Base-by-base conservation (phyloP, 495 filamentous ascomycete genomes). In the Daldinia grandis region DNA sequence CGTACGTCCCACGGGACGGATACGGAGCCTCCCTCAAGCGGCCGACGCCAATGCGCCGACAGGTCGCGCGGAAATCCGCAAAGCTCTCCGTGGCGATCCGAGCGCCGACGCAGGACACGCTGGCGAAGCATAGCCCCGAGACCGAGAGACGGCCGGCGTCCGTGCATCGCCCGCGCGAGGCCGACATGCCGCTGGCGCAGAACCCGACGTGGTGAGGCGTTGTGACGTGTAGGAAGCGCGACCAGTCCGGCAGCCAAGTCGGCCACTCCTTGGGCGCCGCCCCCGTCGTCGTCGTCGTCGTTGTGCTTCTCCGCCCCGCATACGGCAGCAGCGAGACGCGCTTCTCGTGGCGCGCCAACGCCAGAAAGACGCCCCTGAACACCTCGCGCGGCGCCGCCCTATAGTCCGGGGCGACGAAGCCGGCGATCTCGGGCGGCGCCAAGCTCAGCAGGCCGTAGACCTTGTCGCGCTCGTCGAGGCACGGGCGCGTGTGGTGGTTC, bases 161-260 rank as follows among this genome's bases (percentile, higher is more conserved):
- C 28, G 19, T 6, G 28, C 6, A 47, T 21, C 21, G 50, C 15
- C 42, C 25, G 24, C 31, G 28, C 17, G 61, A 49, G 8, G 55
- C 54, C 0, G 64, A 64, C 19, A 58, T 35, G 8, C 64, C 65
- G 31, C 59, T 64, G 21, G 69, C 54, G 38, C 55, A 64, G 60
- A 28, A 73, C 17, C 67, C 47, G 4, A 17, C 6, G 28, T 47
- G 15, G 27, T 12, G 24, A 6, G 51, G 51, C 21, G 55, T 1
- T 7, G 56, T 60, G 17, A 51, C 12, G 10, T 9, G 15, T 6
- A 50, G 5, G n/a, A 5, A 15, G 0, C 7, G 51, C 21, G 65
- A 65, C 70, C 70, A 73, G 7, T 73, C 56, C 19, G 70, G 65
- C 1, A 73, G 24, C 70, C 70, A 73, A 1, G 64, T 40, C 24